These are phyloP conservation scores for Boletales sp. DNA, from an alignment of 768 basidiomycete species.

Conservation along the genomic window DNA sequence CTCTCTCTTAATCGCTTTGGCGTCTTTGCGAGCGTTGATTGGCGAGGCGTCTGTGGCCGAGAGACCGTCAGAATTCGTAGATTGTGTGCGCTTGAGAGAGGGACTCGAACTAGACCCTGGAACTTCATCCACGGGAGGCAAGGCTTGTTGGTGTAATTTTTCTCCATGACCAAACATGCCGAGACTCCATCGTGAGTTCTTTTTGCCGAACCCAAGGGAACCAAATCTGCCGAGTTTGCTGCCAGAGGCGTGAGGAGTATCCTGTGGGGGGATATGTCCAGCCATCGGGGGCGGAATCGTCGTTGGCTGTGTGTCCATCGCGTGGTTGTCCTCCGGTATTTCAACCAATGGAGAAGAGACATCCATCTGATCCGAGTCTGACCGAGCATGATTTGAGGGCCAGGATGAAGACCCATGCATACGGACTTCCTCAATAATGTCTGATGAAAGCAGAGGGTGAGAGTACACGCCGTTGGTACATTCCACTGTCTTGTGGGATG, in stretches of 20 bases:
- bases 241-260: slow-evolving; percentile 38
- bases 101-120: slow-evolving; percentile 53
- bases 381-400: slow-evolving; percentile 28
- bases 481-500: slow-evolving; percentile 35
- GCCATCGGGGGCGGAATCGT: slow-evolving; percentile 43
- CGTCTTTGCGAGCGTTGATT: slow-evolving; percentile 46
- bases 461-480: slow-evolving; percentile 34
- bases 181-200: slow-evolving; percentile 63
- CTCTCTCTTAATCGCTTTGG: slow-evolving; percentile 79
- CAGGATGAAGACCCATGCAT: slow-evolving; percentile 21
- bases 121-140: slow-evolving; percentile 74
- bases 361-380: slow-evolving; percentile 51
- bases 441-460: slow-evolving; percentile 31
- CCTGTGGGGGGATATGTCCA: slow-evolving; percentile 35
- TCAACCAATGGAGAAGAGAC: slow-evolving; percentile 48
- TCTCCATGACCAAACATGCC: slow-evolving; percentile 70
- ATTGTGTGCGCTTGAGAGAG: slow-evolving; percentile 75
- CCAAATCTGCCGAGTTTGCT: slow-evolving; percentile 58
- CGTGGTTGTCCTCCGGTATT: slow-evolving; percentile 35
- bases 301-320: slow-evolving; percentile 49
- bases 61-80: slow-evolving; percentile 69
- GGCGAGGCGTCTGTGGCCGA: slow-evolving; percentile 51
- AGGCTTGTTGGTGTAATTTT: slow-evolving; percentile 55
- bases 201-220: slow-evolving; percentile 64
- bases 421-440: slow-evolving; percentile 28